A percentile compares a stretch with the other conserved stretches of the same genome.
Evolutionary conservation across 768 basidiomycete genomes (phyloP).

Genomic region (Podaxis sp.): DNA sequence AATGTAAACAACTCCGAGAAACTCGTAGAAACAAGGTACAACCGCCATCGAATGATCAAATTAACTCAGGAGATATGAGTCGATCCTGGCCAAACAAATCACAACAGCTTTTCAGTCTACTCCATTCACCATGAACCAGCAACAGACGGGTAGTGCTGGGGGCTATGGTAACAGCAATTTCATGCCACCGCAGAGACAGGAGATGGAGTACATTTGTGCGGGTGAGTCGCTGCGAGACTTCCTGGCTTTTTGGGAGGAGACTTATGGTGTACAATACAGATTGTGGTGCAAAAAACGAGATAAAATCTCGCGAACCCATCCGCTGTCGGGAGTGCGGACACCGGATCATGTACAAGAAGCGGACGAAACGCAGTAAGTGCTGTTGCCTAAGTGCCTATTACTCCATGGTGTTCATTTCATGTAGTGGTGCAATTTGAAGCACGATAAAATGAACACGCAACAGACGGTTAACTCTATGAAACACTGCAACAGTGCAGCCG

Average conservation of each 20-base stretch:
- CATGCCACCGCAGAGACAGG: slow-evolving; percentile 43
- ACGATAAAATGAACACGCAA: slow-evolving; percentile 39
- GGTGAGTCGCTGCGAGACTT: slow-evolving; percentile 41
- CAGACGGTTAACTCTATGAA: slow-evolving; percentile 14
- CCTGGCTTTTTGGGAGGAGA: background rate
- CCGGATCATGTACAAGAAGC: slow-evolving; percentile 98
- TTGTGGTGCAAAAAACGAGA: slow-evolving; percentile 90
- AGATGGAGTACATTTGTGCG: slow-evolving; percentile 87
- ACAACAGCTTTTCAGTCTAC: slow-evolving; percentile 13
- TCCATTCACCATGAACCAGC: slow-evolving; percentile 28
- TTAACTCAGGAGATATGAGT: background rate
- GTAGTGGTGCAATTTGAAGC: slow-evolving; percentile 86
- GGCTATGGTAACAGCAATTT: slow-evolving; percentile 25
- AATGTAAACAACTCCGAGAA: background rate
- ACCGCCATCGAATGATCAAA: background rate
- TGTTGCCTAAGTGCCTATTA: slow-evolving; percentile 1
- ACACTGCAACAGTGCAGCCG: background rate
- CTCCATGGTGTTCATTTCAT: slow-evolving; percentile 16
- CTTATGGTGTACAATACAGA: slow-evolving; percentile 44
- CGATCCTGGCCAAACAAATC: slow-evolving; percentile 8
- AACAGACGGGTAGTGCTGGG: slow-evolving; percentile 17
- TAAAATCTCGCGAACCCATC: slow-evolving; percentile 88
- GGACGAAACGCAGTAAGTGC: slow-evolving; percentile 85
- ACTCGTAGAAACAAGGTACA: slow-evolving; percentile 1
- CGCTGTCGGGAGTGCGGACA: slow-evolving; percentile 97